Evolutionary conservation across 306 rosid genomes (phyloP), one percentile per base, ranked within the genome.

Genomic region (Prunus salicina): DNA sequence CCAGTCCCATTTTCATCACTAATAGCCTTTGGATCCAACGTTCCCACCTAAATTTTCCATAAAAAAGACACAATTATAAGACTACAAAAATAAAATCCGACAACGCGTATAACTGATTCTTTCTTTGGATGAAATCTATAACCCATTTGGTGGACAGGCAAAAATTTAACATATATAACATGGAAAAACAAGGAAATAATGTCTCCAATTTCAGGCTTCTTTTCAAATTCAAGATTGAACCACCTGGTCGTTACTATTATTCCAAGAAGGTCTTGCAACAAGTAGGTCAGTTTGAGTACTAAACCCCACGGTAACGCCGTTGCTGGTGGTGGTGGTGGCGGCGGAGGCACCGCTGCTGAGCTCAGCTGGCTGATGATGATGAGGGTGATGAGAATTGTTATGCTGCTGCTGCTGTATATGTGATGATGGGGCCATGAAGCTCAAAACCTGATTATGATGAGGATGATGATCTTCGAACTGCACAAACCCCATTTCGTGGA

Each of bases 1-100:
- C 96, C 89, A 57, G 88, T 82, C 77, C 95, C 83, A 63, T 85
- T 92, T 79, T 92, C 96, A 55, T 92, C 93, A 83, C 74, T 87
- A 56, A 79, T 83, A 78, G 60, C 90, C 80, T 90, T 92, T 1
- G 96, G 93, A 85, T 89, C 93, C 80, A 87, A 72, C 41, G 84
- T 78, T 77, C 87, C 84, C 50, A 86, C 91, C 97, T 92, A n/a
- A 50, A 71, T 24, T 11, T 19, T 49, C 45, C 27, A 18, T 46
- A 32, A 38, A 51, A 28, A 18, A 51, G 19, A 50, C 22, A 75
- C 1, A 32, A 73, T 61, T 13, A 50, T 28, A 28, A 81, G 52
- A 69, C 49, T 57, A 75, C 25, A 64, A 79, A 64, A 56, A 76
- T 57, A 20, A 8, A 43, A 38, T 38, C 43, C 43, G 22, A 16